Base-by-base conservation (phyloP, 805 yeast species). In the Pichia ethanolica region DNA sequence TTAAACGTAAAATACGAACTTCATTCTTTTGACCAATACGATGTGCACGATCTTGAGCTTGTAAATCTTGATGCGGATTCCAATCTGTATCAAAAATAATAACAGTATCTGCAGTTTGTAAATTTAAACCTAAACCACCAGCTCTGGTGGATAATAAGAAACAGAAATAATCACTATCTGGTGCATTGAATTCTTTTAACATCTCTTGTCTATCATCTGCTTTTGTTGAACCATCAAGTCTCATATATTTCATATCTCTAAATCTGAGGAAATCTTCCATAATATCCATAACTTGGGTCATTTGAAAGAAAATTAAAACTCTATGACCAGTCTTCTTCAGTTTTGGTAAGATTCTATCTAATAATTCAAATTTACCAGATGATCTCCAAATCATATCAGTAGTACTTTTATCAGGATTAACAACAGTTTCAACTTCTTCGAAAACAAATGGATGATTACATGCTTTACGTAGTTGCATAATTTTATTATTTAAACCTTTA, bases 1-100 rank as follows among this genome's bases (percentile, higher is more conserved):
- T 86, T 63, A 86, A 75, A 68, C 95, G 75, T 63, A 86, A 73
- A 58, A 86, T 86, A 64, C 91, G 73, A 49, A 86, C 95, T 64
- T 86, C 95, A 64, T 86, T 86, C 73, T 86, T 86, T 62, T 86
- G 95, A 41, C 95, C 95, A 65, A 86, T 86, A 74, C 95, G 79
- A 66, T 86, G 95, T 1, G 95, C 95, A 72, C 95, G 76, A 67
- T 86, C 95, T 67, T 86, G 95, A 1, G 93, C 95, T 65, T 86
- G 95, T 61, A 86, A 77, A 79, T 86, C 95, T 67, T 86, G 95
- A 69, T 86, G 95, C 8, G 95, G 95, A 62, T 86, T 86, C 95
- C 95, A 86, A 70, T 86, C 95, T 13, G 91, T 84, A 65, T 86
- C 95, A 63, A 86, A 86, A 54, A 86, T 86, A 54, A 86, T 81